Evolutionary conservation across 768 basidiomycete species (phyloP).

Genomic region (Suillus subalutaceus): DNA sequence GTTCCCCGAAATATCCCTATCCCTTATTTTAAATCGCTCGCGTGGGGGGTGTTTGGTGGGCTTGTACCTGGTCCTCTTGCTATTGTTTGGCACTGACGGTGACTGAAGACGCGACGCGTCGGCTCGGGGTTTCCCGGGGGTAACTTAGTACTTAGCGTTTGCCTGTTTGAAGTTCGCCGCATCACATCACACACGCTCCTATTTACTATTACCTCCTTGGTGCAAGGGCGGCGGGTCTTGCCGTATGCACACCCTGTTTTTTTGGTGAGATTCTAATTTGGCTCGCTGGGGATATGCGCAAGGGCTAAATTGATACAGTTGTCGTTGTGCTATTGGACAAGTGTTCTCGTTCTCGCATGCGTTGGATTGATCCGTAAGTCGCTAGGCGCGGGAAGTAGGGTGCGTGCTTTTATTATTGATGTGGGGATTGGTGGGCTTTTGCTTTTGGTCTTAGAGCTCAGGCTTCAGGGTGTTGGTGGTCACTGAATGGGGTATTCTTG

Average conservation of each 20-base stretch:
- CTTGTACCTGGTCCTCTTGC: background rate
- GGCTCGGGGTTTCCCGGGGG: background rate
- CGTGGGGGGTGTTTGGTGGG: background rate
- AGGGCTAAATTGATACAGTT: background rate
- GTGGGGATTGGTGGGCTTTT: background rate
- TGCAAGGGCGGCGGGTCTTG: background rate
- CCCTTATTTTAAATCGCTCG: background rate
- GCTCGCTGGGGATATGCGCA: background rate
- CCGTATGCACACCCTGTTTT: background rate
- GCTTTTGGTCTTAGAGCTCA: background rate
- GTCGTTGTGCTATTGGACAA: background rate
- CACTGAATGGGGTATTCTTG: background rate
- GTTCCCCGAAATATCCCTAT: background rate
- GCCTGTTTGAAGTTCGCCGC: background rate
- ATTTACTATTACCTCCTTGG: background rate
- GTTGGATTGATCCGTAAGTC: background rate
- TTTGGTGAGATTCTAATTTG: background rate
- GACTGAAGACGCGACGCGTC: background rate
- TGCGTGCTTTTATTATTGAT: background rate
- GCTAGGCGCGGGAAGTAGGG: background rate
- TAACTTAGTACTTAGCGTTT: background rate
- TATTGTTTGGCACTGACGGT: background rate
- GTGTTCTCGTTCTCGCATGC: background rate
- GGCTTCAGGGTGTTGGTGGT: background rate
- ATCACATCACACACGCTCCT: background rate